Conservation (phyloP, 139 green algal species). For the Chlamydomonas schloesseri region DNA sequence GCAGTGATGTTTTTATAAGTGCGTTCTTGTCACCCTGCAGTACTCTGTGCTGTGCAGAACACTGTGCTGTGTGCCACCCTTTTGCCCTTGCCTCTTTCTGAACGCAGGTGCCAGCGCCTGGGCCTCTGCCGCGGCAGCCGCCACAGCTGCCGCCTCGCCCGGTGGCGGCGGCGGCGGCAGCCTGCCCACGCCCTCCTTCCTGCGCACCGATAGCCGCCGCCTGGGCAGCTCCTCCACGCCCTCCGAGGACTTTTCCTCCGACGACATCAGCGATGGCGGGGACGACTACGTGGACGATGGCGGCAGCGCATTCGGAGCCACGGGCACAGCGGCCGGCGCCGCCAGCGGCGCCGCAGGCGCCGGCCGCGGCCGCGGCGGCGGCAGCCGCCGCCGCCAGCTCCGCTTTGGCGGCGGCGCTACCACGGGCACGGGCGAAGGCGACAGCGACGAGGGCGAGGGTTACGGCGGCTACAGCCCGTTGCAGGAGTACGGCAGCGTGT, state of each 20-base stretch:
- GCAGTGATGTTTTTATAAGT: too few species aligned
- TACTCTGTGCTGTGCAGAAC: too few species aligned
- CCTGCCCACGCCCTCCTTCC: neutral
- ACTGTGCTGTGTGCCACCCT: too few species aligned
- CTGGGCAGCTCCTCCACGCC: neutral
- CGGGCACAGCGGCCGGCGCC: too few species aligned
- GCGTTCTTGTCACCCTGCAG: too few species aligned
- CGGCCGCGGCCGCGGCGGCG: too few species aligned
- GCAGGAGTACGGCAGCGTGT: constrained; percentile 58
- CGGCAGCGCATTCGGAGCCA: neutral
- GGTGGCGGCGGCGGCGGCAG: neutral
- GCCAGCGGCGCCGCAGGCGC: too few species aligned
- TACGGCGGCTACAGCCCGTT: neutral
- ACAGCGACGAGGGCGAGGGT: neutral
- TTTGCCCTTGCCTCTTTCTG: too few species aligned
- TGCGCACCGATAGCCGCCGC: neutral
- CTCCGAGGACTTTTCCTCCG: neutral
- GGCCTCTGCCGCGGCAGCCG: neutral
- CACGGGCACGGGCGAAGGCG: neutral
- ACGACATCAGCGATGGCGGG: neutral
- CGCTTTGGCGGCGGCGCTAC: neutral
- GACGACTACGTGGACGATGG: neutral
- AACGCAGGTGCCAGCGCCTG: neutral
- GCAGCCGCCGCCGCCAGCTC: too few species aligned
- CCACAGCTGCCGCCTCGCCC: neutral